phyloP scores from a whole-genome alignment of 768 basidiomycete genomes.

The Rhizopogon salebrosus region DNA sequence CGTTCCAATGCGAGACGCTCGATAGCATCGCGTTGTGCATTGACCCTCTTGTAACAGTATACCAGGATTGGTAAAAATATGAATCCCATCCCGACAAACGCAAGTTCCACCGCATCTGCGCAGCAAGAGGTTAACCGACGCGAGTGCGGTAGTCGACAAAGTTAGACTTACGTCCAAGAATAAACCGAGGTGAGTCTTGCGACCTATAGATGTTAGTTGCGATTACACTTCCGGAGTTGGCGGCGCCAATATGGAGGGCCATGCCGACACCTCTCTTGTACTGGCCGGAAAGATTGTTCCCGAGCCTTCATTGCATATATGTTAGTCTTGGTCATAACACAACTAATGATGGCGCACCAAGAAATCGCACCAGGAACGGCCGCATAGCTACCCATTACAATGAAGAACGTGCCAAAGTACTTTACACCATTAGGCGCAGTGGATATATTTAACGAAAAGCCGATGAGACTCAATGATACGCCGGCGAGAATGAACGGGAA shows the following conservation, averaged over 20 bases:
- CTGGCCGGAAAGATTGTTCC: slow-evolving; percentile 35
- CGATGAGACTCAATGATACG: slow-evolving; percentile 44
- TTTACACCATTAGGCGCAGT: slow-evolving; percentile 47
- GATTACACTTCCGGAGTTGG: no score
- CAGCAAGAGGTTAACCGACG: not conserved
- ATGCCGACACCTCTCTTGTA: slow-evolving; percentile 68
- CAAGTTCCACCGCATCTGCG: slow-evolving; percentile 59
- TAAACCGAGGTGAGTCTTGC: slow-evolving; percentile 54
- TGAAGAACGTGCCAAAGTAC: slow-evolving; percentile 66
- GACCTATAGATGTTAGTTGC: slow-evolving; percentile 58
- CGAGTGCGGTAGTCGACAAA: not conserved
- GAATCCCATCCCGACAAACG: slow-evolving; percentile 65
- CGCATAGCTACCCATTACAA: slow-evolving; percentile 59
- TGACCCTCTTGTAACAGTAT: slow-evolving; percentile 50
- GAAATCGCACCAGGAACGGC: slow-evolving; percentile 55
- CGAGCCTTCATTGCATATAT: not conserved
- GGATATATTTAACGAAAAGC: slow-evolving; percentile 58
- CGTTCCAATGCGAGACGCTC: slow-evolving; percentile 8
- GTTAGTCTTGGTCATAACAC: not conserved
- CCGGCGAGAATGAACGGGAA: slow-evolving; percentile 54
- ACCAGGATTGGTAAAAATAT: slow-evolving; percentile 45
- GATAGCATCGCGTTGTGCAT: slow-evolving; percentile 42
- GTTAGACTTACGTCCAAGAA: no score
- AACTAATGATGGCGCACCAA: slow-evolving; percentile 37
- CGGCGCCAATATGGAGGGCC: slow-evolving; percentile 50